A percentile compares a stretch with the other conserved stretches of the same genome.
phyloP scores from a whole-genome alignment of 306 rosid species.

The Dryas drummondii region DNA sequence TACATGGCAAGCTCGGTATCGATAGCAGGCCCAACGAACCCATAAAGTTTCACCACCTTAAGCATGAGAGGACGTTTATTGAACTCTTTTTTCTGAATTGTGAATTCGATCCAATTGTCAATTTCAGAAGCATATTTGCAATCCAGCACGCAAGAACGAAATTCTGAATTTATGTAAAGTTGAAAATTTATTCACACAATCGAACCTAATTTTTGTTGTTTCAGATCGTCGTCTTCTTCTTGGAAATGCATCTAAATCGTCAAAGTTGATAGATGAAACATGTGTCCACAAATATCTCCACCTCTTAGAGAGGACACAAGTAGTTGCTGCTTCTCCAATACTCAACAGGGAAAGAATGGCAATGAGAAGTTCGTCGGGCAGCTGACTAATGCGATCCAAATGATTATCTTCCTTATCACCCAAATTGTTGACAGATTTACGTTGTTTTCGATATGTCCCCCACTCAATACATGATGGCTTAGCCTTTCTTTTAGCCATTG shows the following conservation, averaged over 20 bases:
- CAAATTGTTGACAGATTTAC: neutral
- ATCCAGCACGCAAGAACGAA: no score
- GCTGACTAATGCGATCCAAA: neutral
- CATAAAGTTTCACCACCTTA: neutral
- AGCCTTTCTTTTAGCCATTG: no score
- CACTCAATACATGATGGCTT: no score
- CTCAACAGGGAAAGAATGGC: neutral
- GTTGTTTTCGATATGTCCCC: no score
- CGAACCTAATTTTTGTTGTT: no score
- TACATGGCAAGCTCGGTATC: neutral
- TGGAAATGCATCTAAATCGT: neutral
- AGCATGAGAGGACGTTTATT: neutral
- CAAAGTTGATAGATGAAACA: neutral
- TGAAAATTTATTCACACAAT: no score
- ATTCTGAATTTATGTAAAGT: no score
- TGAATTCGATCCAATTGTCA: neutral
- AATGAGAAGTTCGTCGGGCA: neutral
- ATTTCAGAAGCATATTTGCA: neutral
- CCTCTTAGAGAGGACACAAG: constrained; percentile 4
- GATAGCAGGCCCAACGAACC: neutral
- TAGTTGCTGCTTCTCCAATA: neutral
- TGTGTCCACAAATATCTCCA: neutral
- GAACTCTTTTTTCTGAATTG: neutral
- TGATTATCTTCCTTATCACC: neutral
- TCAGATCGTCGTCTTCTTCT: no score